Evolutionary conservation across 257 asterid genomes (phyloP).

Genomic region (Przewalskia tangutica): DNA sequence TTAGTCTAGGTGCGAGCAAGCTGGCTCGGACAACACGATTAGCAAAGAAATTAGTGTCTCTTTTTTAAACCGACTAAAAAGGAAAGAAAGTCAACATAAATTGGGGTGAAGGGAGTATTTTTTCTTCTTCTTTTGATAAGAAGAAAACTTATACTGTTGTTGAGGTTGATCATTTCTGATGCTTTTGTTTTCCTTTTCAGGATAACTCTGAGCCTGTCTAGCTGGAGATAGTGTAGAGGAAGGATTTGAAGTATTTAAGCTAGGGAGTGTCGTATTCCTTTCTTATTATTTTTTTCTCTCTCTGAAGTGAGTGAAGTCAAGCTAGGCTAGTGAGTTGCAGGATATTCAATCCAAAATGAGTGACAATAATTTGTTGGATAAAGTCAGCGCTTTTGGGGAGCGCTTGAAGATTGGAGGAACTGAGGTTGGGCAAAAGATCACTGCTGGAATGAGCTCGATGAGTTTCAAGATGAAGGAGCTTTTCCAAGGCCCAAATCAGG

Average conservation of each 20-base stretch:
- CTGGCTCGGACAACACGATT: too few species aligned
- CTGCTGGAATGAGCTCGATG: slow-evolving; percentile 88
- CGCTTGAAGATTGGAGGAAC: slow-evolving; percentile 88
- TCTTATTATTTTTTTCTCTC: too few species aligned
- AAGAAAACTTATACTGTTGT: background rate
- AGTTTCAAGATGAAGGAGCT: slow-evolving; percentile 95
- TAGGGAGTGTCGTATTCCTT: too few species aligned
- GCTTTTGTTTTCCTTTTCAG: background rate
- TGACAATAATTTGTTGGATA: slow-evolving; percentile 99
- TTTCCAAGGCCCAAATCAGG: slow-evolving; percentile 91
- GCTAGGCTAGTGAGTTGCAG: background rate
- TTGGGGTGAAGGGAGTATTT: too few species aligned
- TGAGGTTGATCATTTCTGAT: background rate
- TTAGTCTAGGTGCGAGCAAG: too few species aligned
- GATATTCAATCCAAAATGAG: slow-evolving; percentile 43
- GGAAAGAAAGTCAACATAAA: too few species aligned
- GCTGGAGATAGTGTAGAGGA: slow-evolving; percentile 4
- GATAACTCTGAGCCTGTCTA: background rate
- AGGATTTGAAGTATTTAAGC: background rate
- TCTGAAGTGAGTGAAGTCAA: too few species aligned
- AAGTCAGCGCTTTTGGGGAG: slow-evolving; percentile 80
- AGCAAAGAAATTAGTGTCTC: too few species aligned
- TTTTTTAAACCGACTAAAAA: too few species aligned
- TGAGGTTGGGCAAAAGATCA: slow-evolving; percentile 88
- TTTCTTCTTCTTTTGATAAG: background rate